A percentile compares a stretch with the other conserved stretches of the same genome.
phyloP scores from a whole-genome alignment of 2,329 filamentous ascomycete species.

The Claviceps pusilla region DNA sequence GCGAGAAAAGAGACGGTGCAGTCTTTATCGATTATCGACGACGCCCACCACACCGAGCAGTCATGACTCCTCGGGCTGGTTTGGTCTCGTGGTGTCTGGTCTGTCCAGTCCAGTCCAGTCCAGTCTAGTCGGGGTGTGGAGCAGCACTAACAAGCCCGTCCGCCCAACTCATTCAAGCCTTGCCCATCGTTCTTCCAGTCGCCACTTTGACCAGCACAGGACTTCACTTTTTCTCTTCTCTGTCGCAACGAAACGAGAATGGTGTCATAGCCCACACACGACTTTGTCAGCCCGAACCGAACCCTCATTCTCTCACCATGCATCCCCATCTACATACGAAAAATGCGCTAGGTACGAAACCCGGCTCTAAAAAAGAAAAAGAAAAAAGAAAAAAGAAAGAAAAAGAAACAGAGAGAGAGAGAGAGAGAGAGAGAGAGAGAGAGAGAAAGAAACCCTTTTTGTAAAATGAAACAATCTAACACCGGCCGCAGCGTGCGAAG shows the following conservation, averaged over 20 bases:
- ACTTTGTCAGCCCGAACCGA: neutral
- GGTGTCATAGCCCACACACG: neutral
- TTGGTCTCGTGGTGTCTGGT: no score
- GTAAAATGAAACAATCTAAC: neutral
- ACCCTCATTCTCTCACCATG: conserved; percentile 41
- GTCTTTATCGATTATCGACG: neutral
- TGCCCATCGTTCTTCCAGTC: neutral
- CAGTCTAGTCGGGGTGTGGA: neutral
- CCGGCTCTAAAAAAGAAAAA: neutral
- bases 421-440: neutral
- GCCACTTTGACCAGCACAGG: neutral
- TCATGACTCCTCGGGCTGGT: no score
- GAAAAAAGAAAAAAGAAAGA: neutral
- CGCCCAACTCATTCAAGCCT: neutral
- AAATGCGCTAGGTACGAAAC: conserved; percentile 60
- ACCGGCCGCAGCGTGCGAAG: conserved; percentile 64
- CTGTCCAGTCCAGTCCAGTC: no score
- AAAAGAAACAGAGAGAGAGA: neutral
- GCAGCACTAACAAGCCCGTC: neutral
- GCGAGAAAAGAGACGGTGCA: no score
- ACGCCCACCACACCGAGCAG: neutral
- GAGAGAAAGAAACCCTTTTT: neutral
- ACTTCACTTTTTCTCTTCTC: neutral
- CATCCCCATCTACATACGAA: conserved; percentile 95
- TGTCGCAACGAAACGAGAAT: neutral